A percentile compares a stretch with the other conserved stretches of the same genome.
These are phyloP conservation scores for Aspergillus heteromorphus DNA, from an alignment of 495 filamentous ascomycete species.

Conservation along the genomic window DNA sequence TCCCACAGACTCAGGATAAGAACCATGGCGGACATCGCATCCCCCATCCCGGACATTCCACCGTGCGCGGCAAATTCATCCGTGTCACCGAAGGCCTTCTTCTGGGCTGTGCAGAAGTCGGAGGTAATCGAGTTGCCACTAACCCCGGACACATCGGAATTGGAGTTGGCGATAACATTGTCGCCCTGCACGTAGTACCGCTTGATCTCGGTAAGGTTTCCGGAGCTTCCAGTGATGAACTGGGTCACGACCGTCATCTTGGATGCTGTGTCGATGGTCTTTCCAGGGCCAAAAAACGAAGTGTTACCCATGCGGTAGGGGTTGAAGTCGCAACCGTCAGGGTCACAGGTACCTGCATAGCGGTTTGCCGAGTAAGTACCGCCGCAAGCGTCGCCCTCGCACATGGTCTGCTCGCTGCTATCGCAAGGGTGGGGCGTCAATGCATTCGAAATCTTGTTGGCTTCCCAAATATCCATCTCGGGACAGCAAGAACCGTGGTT, in stretches of 20 bases:
- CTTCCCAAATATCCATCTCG: constrained; percentile 69
- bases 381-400: constrained; percentile 52
- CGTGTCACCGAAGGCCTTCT: constrained; percentile 52
- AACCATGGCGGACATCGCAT: constrained; percentile 56
- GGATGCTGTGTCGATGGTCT: constrained; percentile 55
- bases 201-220: constrained; percentile 54
- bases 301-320: constrained; percentile 58
- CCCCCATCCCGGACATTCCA: constrained; percentile 53
- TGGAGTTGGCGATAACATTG: constrained; percentile 54
- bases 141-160: constrained; percentile 46
- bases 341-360: constrained; percentile 57
- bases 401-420: constrained; percentile 46
- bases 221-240: constrained; percentile 53
- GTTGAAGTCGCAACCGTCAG: constrained; percentile 75
- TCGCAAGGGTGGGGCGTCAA: constrained; percentile 61
- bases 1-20: constrained; percentile 79
- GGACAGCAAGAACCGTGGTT: constrained; percentile 59
- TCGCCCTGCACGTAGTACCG: constrained; percentile 67
- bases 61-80: constrained; percentile 51
- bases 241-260: constrained; percentile 64
- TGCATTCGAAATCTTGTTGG: constrained; percentile 51
- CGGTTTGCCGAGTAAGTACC: constrained; percentile 32
- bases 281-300: constrained; percentile 55
- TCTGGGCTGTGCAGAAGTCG: constrained; percentile 53
- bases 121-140: constrained; percentile 52